Percentiles rank a stretch among this genome's conserved stretches.
Conservation (phyloP, 2,329 filamentous ascomycete genomes). For the Ophiocordyceps unilateralis region DNA sequence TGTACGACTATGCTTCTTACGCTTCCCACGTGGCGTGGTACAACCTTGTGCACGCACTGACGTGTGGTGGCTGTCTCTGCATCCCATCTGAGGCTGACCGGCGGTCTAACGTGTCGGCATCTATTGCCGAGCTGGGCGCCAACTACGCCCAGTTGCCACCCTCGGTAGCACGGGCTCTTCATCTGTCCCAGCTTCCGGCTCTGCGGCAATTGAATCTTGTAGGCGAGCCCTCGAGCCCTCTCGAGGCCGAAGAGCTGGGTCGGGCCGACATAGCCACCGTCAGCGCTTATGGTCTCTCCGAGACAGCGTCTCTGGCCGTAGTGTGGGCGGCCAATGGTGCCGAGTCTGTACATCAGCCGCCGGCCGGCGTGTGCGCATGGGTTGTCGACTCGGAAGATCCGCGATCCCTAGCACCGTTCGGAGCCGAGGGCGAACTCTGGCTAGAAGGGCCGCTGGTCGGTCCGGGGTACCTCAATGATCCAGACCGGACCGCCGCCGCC, state of each 20-base stretch:
- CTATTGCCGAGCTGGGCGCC: not conserved
- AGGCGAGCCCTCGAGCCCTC: not conserved
- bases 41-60: not conserved
- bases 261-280: not conserved
- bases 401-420: conserved; percentile 4
- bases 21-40: not conserved
- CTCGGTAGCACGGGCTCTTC: not conserved
- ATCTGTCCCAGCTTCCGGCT: not conserved
- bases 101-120: not conserved
- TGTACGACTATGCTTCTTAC: conserved; percentile 4
- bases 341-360: not conserved
- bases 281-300: conserved; percentile 7
- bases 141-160: conserved; percentile 1
- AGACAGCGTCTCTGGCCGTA: conserved; percentile 1
- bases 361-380: conserved; percentile 3
- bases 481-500: conserved; percentile 6
- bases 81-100: conserved; percentile 1
- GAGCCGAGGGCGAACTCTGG: conserved; percentile 6
- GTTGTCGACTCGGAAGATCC: conserved; percentile 5
- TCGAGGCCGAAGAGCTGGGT: not conserved
- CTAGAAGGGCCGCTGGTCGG: conserved; percentile 8
- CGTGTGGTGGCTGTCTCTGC: conserved; percentile 1
- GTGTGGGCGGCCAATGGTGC: not conserved
- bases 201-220: not conserved
- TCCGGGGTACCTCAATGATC: conserved; percentile 5